Evolutionary conservation across 306 rosid genomes (phyloP), one percentile per base, ranked within the genome.

Genomic region (Acacia confusa): DNA sequence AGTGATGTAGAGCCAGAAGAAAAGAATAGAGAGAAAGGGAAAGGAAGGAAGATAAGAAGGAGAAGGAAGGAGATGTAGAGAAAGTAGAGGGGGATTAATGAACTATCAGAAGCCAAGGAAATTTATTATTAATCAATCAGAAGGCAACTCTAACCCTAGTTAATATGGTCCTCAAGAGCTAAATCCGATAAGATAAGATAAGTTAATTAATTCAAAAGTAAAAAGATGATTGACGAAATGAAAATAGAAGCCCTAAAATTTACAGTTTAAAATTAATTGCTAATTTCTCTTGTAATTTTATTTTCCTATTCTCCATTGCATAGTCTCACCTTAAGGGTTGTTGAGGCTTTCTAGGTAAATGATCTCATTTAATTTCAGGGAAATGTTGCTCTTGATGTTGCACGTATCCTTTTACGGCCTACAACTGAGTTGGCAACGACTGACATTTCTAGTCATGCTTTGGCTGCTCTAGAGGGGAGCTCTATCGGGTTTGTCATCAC

Each of bases 301-400:
- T 24, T 24, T 11, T 60, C 30, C 66, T 14, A 60, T 25, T 60
- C 8, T 22, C 34, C 32, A 60, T 60, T 57, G 8, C 11, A 4
- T 93, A 90, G 77, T 68, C 76, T 57, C 60, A 8, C 27, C 61
- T 53, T 55, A 7, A 55, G 63, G 63, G 63, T 55, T 57, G 5
- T 45, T 43, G 78, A 47, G 41, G 72, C 38, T 83, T 75, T 78
- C 41, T 72, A 40, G 79, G 36, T 16, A 63, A 80, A 72, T 60
- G 40, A 15, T 53, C 78, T 67, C 53, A 50, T 83, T 72, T 79
- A 65, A 78, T 79, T 87, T 79, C 91, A 93, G 99, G 99, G 99
- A 16, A 95, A 95, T 89, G 99, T 95, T 66, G 98, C 99, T 81
- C 88, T 95, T 85, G 98, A 95, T 82, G 90, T 88, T 68, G 99